Conservation (phyloP, 192 early-diverging fungal genomes). For the Gaertneriomyces semiglobifer region DNA sequence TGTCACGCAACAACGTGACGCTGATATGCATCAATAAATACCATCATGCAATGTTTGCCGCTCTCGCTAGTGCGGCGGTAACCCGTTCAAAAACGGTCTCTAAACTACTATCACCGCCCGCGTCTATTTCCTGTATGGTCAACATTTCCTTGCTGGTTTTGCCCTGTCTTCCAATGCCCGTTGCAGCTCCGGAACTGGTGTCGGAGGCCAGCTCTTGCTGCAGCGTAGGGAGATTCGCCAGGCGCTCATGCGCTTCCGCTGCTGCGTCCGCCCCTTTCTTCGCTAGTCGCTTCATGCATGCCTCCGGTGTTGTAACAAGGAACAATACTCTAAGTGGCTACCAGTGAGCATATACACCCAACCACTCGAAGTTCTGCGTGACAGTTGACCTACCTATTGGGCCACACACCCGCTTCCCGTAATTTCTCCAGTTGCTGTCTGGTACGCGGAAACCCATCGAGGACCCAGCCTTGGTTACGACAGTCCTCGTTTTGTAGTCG, state of each 20-base stretch:
- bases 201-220: conserved; percentile 27
- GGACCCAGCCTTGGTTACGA: conserved; percentile 45
- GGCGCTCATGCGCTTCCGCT: conserved; percentile 24
- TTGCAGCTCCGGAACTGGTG: conserved; percentile 22
- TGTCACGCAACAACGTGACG: no score
- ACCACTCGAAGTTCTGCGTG: no score
- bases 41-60: conserved; percentile 12
- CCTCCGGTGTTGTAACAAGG: conserved; percentile 30
- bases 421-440: conserved; percentile 34
- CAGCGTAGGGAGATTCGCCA: conserved; percentile 15
- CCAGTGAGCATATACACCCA: no score
- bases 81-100: conserved; percentile 41
- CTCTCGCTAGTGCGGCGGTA: conserved; percentile 17
- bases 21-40: not conserved
- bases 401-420: conserved; percentile 34
- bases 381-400: conserved; percentile 38
- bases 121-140: conserved; percentile 51
- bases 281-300: conserved; percentile 34
- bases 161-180: conserved; percentile 14
- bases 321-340: conserved; percentile 35
- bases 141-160: conserved; percentile 13
- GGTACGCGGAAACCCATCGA: conserved; percentile 49
- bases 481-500: conserved; percentile 42
- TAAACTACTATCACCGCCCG: conserved; percentile 32
- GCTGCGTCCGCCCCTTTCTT: conserved; percentile 34